Evolutionary conservation across 441 rosid species (phyloP), one percentile per base, ranked within the genome.

Genomic region (Adansonia grandidieri): DNA sequence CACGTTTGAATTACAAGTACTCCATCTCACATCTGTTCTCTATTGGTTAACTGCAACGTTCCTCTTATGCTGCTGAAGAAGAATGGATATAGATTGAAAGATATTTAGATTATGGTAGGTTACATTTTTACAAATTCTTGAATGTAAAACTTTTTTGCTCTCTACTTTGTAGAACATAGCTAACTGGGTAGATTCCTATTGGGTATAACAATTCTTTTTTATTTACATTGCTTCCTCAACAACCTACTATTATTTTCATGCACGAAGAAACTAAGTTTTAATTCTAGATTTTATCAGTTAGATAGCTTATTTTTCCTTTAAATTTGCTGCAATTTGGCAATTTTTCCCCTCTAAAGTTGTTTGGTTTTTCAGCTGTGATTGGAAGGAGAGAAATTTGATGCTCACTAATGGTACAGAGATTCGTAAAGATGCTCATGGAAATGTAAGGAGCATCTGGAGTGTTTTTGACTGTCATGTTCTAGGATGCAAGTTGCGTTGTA

Each of bases 401-500:
- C 85, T 88, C 76, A 83, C 79, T 75, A 79, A 82, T 75, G 84
- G 82, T 66, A 81, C 77, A 77, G 83, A 76, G 76, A 70, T 74
- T 80, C 81, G 75, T 84, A 80, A 76, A 67, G 61, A 82, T 73
- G 67, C 54, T 14, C 66, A 47, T 80, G 87, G 83, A 73, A 82
- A 84, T 57, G 71, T 66, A 75, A 79, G 51, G 56, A 84, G 83
- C 75, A 79, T 91, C 24, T 91, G 97, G 97, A 82, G 84, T 86
- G 68, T 91, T 77, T 84, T 89, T 44, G 92, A 88, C 72, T 96
- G 99, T 75, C 98, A 96, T 87, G 97, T 91, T 76, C 85, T 91
- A 76, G 91, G 84, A 56, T 96, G 99, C 88, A 86, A 85, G 76
- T 83, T 90, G 81, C 86, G 81, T 54, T 88, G 88, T 77, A 75